These are phyloP conservation scores for Bipolaris sorokiniana DNA, from an alignment of 2,329 filamentous ascomycete species.

Conservation along the genomic window DNA sequence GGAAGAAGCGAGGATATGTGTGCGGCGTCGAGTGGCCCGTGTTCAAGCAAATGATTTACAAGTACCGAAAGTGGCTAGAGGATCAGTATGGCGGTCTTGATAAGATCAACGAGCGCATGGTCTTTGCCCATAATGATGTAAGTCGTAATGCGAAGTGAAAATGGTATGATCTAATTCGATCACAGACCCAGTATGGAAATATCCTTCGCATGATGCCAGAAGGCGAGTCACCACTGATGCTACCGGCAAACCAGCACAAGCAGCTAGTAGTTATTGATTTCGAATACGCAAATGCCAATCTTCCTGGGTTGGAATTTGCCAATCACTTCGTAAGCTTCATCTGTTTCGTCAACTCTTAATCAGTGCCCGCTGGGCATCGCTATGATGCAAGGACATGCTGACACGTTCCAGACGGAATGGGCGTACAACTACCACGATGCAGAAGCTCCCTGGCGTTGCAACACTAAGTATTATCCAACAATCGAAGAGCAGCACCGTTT, in stretches of 20 bases:
- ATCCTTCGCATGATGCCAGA: constrained; percentile 78
- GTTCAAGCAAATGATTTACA: constrained; percentile 76
- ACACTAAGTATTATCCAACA: constrained; percentile 73
- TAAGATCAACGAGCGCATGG: constrained; percentile 73
- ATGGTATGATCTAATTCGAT: constrained; percentile 14
- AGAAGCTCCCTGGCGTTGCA: constrained; percentile 68
- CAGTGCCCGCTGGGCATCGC: background rate
- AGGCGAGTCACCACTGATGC: constrained; percentile 80
- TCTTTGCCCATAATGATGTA: constrained; percentile 98
- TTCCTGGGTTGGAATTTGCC: constrained; percentile 86
- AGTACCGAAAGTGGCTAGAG: constrained; percentile 77
- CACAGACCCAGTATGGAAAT: constrained; percentile 95
- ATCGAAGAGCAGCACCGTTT: constrained; percentile 83
- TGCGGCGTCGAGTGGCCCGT: constrained; percentile 82
- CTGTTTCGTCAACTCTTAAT: background rate
- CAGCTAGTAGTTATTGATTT: constrained; percentile 98
- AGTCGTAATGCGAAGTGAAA: constrained; percentile 42
- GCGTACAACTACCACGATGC: constrained; percentile 94
- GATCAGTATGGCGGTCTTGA: constrained; percentile 71
- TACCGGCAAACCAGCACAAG: constrained; percentile 92
- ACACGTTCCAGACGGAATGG: constrained; percentile 75
- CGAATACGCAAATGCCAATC: constrained; percentile 92
- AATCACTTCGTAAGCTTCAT: constrained; percentile 79
- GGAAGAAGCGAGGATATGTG: constrained; percentile 75
- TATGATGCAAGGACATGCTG: background rate